Evolutionary conservation across 257 asterid species (phyloP), one percentile per base, ranked within the genome.

Genomic region (Gynochthodes officinalis): DNA sequence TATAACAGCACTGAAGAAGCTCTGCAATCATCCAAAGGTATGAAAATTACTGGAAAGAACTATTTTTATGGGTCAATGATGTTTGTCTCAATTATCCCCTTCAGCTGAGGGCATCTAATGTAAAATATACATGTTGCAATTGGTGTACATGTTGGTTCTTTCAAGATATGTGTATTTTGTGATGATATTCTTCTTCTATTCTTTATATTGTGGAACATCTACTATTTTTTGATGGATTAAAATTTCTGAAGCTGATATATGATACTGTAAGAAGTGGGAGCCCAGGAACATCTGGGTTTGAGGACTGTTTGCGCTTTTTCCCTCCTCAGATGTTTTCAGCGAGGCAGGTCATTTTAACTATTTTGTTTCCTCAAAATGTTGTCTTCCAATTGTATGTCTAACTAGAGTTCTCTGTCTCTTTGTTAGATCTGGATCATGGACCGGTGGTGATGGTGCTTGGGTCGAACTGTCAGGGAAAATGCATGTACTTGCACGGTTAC

Each of bases 21-120:
- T 94, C 75, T 89, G 99, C 89, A 94, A 94, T 83, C 99, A 91
- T 77, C 99, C 99, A 68, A 94, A 94, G 99, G 99, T 94, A 86
- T 63, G 59, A 64, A 53, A 52, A 35, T 74, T 27, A 39, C 19
- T 63, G 6, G 33, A n/a, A 7, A 60, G 59, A 48, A 15, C 1
- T 30, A 4, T 8, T 30, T 40, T 21, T 67, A 32, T 40, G 30
- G 25, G 14, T 49, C 40, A 52, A 48, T 2, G 30, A 55, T 63
- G 44, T 61, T 30, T 43, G 58, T 55, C 44, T 12, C 18, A 15
- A n/a, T 35, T 63, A 25, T 73, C 25, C 27, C 53, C 10, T 73
- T 44, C 37, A 50, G n/a, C 30, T 25, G 18, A 40, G 39, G 33
- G 53, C 61, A 64, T 73, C 25, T 39, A 35, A 7, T 63, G 33